Base-by-base conservation (phyloP, 1,284 basidiomycete species). In the Ceratorhiza oryzae-sativae region DNA sequence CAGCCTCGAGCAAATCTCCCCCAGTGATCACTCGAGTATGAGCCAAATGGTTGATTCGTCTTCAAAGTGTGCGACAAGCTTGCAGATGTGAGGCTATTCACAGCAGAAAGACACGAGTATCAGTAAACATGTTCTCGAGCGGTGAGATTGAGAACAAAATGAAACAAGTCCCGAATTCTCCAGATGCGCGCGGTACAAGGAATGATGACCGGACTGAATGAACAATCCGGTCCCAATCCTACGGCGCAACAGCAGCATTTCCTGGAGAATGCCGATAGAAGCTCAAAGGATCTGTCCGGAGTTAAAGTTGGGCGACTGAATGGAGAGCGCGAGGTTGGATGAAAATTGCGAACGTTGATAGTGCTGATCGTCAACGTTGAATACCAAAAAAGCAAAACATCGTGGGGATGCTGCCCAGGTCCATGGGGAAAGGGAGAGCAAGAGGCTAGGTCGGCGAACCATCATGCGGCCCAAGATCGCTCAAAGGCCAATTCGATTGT, bases 1-100 rank as follows among this genome's bases (percentile, higher is more conserved):
- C 94, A 76, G 87, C 88, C 75, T 94, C 91, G 18, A 97, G 83
- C n/a, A 98, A 82, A 79, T 97, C 94, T 0, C 94, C 95, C 18
- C 95, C 95, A 32, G 90, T 87, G 3, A 97, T 85, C 74, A 88
- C 80, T 94, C 92, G 27, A 10, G 23, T 18, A 60, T 12, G 85
- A 73, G 74, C 90, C 90, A 91, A 75, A 96, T 90, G 73, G 87
- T 83, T 45, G 84, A 85, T 4, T 86, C 85, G 72, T 88, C 87
- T 51, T 89, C 86, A 77, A 91, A 96, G 20, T 88, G 88, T 75
- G 96, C 92, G 73, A 91, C 87, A 34, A 95, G 84, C 70, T 87
- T 84, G 76, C 93, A 94, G 56, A 97, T 92, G 77, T 95, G 92
- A 3, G 86, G 87, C 82, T 85, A 75, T 53, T 5, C 34, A 25